Conservation (phyloP, 2,329 filamentous ascomycete species). For the Chalaropsis ovoidea region DNA sequence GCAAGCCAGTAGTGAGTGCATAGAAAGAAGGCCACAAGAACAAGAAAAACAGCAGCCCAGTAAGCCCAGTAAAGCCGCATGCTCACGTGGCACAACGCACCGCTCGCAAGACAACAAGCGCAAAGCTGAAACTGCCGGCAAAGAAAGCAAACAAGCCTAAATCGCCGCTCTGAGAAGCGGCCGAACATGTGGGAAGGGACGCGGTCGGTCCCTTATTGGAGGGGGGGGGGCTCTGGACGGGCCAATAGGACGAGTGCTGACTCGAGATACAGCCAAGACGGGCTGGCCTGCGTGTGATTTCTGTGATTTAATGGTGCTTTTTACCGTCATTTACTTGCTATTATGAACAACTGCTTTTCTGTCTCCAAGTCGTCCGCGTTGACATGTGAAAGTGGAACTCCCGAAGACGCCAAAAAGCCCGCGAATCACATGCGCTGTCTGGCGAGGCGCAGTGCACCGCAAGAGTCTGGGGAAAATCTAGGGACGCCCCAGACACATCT, state of each 20-base stretch:
- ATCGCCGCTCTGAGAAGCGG: neutral
- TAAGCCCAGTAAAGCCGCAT: neutral
- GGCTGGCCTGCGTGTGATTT: neutral
- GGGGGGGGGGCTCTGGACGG: neutral
- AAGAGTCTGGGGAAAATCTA: neutral
- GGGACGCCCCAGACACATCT: neutral
- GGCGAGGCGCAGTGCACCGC: too few relatives aligned
- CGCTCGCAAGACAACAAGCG: neutral
- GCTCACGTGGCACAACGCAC: neutral
- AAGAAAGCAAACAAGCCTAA: neutral
- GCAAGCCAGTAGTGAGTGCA: too few relatives aligned
- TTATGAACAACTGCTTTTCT: neutral
- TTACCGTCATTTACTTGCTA: neutral
- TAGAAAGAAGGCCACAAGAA: too few relatives aligned
- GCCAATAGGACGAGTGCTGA: neutral
- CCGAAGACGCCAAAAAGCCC: neutral
- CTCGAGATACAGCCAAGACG: neutral
- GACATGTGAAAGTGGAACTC: conserved; percentile 25
- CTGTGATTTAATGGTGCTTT: neutral
- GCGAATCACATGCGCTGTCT: neutral
- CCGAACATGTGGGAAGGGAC: neutral
- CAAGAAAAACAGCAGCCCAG: neutral
- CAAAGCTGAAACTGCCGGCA: conserved; percentile 8
- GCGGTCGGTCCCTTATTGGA: neutral
- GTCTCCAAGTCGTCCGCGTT: neutral